phyloP scores from a whole-genome alignment of 2,329 filamentous ascomycete genomes.

The Rosellinia necatrix region DNA sequence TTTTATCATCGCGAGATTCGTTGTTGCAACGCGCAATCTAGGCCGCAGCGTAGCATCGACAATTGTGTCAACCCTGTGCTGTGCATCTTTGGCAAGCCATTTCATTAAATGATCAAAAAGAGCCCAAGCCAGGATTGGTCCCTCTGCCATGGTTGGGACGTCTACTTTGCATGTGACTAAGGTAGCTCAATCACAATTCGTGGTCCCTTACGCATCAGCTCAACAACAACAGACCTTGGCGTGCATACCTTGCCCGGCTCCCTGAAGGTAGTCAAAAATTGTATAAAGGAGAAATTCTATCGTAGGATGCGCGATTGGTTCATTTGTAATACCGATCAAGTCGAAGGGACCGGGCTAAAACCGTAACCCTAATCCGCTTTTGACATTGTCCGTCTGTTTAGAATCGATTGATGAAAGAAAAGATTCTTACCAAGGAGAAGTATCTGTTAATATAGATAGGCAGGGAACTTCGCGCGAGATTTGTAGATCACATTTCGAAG shows the following conservation, averaged over 20 bases:
- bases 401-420: too few species aligned
- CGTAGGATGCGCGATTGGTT: neutral
- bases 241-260: neutral
- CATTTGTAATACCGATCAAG: neutral
- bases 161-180: constrained; percentile 6
- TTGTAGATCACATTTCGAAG: too few species aligned
- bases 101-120: neutral
- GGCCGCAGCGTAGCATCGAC: constrained; percentile 3
- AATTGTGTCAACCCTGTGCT: neutral
- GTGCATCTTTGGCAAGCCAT: neutral
- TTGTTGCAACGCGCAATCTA: neutral
- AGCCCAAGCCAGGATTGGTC: neutral
- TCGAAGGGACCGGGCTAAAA: neutral
- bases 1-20: neutral
- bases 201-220: neutral
- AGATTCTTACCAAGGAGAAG: too few species aligned
- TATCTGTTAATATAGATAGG: too few species aligned
- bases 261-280: neutral
- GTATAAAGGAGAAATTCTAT: neutral
- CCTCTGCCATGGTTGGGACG: constrained; percentile 3
- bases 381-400: too few species aligned
- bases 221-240: neutral
- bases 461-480: too few species aligned
- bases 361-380: too few species aligned
- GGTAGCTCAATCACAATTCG: neutral